phyloP scores from a whole-genome alignment of 306 rosid species.

The Cucumis sativus region Cucumber_9930_V3 NC_026660.2:18321001-18321500 shows the following conservation, averaged over 20 bases:
- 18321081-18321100: too few species aligned
- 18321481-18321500: neutral
- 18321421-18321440: neutral
- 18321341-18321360: neutral
- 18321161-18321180: neutral
- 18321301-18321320: conserved; percentile 10
- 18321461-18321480: neutral
- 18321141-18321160: too few species aligned
- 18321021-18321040: too few species aligned
- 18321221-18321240: conserved; percentile 31
- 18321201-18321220: conserved; percentile 30
- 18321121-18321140: too few species aligned
- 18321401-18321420: neutral
- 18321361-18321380: neutral
- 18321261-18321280: conserved; percentile 56
- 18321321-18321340: neutral
- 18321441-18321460: neutral
- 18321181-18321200: neutral
- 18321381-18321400: neutral
- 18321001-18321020: too few species aligned
- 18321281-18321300: conserved; percentile 59
- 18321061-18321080: too few species aligned
- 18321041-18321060: too few species aligned
- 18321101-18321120: too few species aligned
- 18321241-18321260: conserved; percentile 35